These are phyloP conservation scores for Guadua angustifolia DNA, from an alignment of 176 grass and related monocot genomes.

Conservation along the genomic window DNA sequence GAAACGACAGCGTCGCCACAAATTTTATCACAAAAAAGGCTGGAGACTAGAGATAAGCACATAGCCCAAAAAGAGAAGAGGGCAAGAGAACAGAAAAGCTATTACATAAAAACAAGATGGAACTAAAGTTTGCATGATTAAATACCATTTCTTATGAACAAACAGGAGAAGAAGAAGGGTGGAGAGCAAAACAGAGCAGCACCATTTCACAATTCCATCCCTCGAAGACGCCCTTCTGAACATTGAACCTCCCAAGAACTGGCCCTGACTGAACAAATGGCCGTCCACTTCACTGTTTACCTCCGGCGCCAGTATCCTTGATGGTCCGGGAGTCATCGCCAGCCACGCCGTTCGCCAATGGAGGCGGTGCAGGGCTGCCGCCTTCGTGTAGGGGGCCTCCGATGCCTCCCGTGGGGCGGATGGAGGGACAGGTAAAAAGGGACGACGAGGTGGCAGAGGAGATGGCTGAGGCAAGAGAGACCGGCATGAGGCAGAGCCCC, in stretches of 20 bases:
- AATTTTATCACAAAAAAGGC: conserved; percentile 41
- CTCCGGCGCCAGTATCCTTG: neutral
- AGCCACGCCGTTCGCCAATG: neutral
- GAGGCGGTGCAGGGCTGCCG: conserved; percentile 20
- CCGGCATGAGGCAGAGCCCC: conserved; percentile 92
- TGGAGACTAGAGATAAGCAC: conserved; percentile 32
- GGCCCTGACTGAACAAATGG: neutral
- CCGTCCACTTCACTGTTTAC: conserved; percentile 28
- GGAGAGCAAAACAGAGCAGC: conserved; percentile 7
- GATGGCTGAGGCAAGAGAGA: conserved; percentile 84
- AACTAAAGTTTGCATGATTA: conserved; percentile 58
- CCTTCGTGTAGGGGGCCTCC: conserved; percentile 9
- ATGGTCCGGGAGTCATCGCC: conserved; percentile 12
- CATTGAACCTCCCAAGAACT: conserved; percentile 4
- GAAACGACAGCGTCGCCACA: conserved; percentile 34
- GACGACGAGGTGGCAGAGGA: conserved; percentile 69
- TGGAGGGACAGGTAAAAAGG: conserved; percentile 39
- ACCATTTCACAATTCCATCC: conserved; percentile 36
- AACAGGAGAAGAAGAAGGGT: conserved; percentile 1
- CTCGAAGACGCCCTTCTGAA: conserved; percentile 23
- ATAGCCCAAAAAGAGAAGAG: conserved; percentile 35
- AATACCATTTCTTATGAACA: conserved; percentile 59
- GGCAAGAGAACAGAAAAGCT: conserved; percentile 37
- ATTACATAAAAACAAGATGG: conserved; percentile 26
- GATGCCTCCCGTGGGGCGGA: neutral